Percentiles rank a stretch among this genome's conserved stretches.
These are phyloP conservation scores for Shiraia bambusicola DNA, from an alignment of 2,329 filamentous ascomycete genomes.

Conservation along the genomic window DNA sequence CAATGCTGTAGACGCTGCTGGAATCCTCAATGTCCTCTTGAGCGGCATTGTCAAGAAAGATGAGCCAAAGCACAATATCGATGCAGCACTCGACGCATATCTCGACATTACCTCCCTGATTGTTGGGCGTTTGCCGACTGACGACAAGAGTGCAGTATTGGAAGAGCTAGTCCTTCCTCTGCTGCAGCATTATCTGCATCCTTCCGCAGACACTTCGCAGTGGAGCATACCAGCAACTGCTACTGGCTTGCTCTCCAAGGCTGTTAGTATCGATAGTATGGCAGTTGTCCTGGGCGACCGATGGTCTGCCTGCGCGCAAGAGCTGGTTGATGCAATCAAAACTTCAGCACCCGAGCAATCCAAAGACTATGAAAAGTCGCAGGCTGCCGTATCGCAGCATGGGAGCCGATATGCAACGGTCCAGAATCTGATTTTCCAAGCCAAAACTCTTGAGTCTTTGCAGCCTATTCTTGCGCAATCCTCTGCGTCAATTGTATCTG, in stretches of 20 bases:
- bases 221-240: slow-evolving; percentile 55
- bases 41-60: slow-evolving; percentile 72
- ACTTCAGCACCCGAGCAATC: slow-evolving; percentile 80
- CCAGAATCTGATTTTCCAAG: slow-evolving; percentile 23
- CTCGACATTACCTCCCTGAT: slow-evolving; percentile 59
- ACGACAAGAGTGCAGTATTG: slow-evolving; percentile 51
- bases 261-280: slow-evolving; percentile 47
- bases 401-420: slow-evolving; percentile 67
- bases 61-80: slow-evolving; percentile 69
- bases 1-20: slow-evolving; percentile 56
- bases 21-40: slow-evolving; percentile 67
- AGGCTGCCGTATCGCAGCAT: slow-evolving; percentile 66
- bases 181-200: slow-evolving; percentile 55
- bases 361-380: slow-evolving; percentile 71
- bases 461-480: slow-evolving; percentile 35
- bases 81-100: slow-evolving; percentile 74
- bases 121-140: slow-evolving; percentile 46
- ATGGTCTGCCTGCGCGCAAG: slow-evolving; percentile 64
- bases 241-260: slow-evolving; percentile 43
- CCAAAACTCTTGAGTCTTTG: slow-evolving; percentile 8
- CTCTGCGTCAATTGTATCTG: slow-evolving; percentile 47
- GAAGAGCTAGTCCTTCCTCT: slow-evolving; percentile 54
- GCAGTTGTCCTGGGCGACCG: slow-evolving; percentile 55
- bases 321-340: slow-evolving; percentile 67
- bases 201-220: slow-evolving; percentile 47